Percentiles rank a stretch among this genome's conserved stretches.
phyloP scores from a whole-genome alignment of 2,329 filamentous ascomycete species.

The Apiospora phragmitis region DNA sequence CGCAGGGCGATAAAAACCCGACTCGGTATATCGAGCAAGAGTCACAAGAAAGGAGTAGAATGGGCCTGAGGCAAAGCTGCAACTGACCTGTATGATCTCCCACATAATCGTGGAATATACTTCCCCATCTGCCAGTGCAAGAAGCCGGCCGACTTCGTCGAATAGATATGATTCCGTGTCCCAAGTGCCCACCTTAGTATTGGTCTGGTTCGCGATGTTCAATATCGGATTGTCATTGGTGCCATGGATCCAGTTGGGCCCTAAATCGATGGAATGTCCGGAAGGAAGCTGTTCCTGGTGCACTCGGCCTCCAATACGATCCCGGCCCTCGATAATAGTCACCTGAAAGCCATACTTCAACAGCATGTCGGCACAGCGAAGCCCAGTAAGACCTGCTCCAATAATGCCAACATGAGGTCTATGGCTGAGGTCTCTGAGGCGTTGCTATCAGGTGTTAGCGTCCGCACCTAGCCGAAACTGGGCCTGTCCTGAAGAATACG shows the following conservation, averaged over 20 bases:
- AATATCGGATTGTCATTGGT: slow-evolving; percentile 70
- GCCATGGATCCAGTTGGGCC: slow-evolving; percentile 82
- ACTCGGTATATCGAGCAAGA: background rate
- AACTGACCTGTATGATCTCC: slow-evolving; percentile 54
- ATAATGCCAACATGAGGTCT: slow-evolving; percentile 64
- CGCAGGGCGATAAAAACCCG: background rate
- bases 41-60: background rate
- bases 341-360: slow-evolving; percentile 65
- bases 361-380: slow-evolving; percentile 70
- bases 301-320: slow-evolving; percentile 67
- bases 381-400: slow-evolving; percentile 68
- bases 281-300: slow-evolving; percentile 51
- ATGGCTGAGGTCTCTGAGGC: slow-evolving; percentile 22
- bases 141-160: slow-evolving; percentile 53
- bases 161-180: slow-evolving; percentile 57
- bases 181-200: slow-evolving; percentile 48
- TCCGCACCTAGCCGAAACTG: background rate
- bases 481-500: too few species aligned
- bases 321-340: slow-evolving; percentile 67
- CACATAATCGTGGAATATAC: slow-evolving; percentile 58
- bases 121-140: slow-evolving; percentile 48
- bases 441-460: slow-evolving; percentile 27
- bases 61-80: background rate
- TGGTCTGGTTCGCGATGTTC: slow-evolving; percentile 63
- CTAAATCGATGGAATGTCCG: slow-evolving; percentile 52